phyloP scores from a whole-genome alignment of 2,329 filamentous ascomycete species.

The Aureobasidium sp. region DNA sequence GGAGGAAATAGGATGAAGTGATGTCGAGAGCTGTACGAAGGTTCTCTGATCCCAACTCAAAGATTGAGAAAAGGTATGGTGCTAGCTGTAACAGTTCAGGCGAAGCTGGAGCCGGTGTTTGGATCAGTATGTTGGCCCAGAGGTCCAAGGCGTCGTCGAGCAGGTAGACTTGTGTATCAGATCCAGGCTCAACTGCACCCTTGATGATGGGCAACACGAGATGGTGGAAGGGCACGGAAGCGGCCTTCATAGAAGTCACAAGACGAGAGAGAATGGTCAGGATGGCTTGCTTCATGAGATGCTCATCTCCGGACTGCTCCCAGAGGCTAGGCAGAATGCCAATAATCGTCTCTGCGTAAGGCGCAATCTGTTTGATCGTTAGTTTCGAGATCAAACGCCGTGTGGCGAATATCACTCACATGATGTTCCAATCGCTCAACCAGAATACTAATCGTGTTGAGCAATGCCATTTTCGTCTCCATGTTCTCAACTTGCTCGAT shows the following conservation, averaged over 20 bases:
- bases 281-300: constrained; percentile 89
- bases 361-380: constrained; percentile 39
- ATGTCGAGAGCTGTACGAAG: constrained; percentile 41
- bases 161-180: constrained; percentile 66
- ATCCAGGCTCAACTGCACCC: constrained; percentile 67
- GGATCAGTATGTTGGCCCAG: constrained; percentile 69
- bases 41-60: constrained; percentile 40
- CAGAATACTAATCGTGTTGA: constrained; percentile 75
- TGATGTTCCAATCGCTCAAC: constrained; percentile 74
- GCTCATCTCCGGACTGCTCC: constrained; percentile 76
- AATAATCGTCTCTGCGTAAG: constrained; percentile 72
- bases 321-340: constrained; percentile 71
- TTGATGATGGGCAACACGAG: constrained; percentile 75
- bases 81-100: constrained; percentile 35
- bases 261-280: constrained; percentile 76
- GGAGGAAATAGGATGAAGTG: constrained; percentile 40
- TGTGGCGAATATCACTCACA: constrained; percentile 32
- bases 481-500: constrained; percentile 70
- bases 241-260: constrained; percentile 73
- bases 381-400: constrained; percentile 5
- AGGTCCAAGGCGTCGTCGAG: constrained; percentile 88
- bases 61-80: constrained; percentile 38
- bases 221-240: constrained; percentile 68
- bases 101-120: constrained; percentile 39
- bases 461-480: constrained; percentile 81